Base-by-base conservation (phyloP, 345 rosid species). In the Ceriops decandra region DNA sequence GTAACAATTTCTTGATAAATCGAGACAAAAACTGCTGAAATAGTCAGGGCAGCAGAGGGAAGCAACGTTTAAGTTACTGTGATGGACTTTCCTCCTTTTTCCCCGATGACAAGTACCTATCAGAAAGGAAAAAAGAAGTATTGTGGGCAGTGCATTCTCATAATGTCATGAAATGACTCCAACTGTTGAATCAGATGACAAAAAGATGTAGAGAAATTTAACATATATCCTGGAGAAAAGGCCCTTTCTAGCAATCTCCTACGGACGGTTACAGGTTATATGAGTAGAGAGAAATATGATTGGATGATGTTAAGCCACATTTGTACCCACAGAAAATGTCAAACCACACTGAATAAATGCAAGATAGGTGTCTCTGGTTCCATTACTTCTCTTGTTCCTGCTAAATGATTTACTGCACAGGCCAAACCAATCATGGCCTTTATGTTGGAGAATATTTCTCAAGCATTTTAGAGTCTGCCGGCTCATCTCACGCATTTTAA, bases 101-200 rank as follows among this genome's bases (percentile, higher is more conserved):
- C 62, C 61, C 74, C 21, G 67, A 56, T 59, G 74, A 20, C 6
- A 75, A 63, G 74, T 75, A 75, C 74, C 79, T 75, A 52, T 36
- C 20, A 2, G 8, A 22, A 64, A 64, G n/a, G n/a, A 59, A 4
- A 54, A 56, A 56, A 56, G 24, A 74, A n/a, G 28, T 38, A 19
- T 52, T 6, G 15, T n/a, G 15, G 33, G 28, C 22, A 56, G 16
- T 20, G 15, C 17, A 13, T 32, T 26, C 26, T 52, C 24, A 24
- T 10, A 24, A 27, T 19, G 3, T 51, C 31, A 35, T 38, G 22
- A 32, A 30, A 52, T 17, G 28, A 30, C 16, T 3, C 21, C 20
- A 46, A 52, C 52, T 53, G 28, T 46, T 22, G 11, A 26, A 46
- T 27, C 28, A 47, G 10, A n/a, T 1, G 26, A 35, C 24, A 19